phyloP scores from a whole-genome alignment of 306 rosid species.

The Trichosanthes cucumerina region DNA sequence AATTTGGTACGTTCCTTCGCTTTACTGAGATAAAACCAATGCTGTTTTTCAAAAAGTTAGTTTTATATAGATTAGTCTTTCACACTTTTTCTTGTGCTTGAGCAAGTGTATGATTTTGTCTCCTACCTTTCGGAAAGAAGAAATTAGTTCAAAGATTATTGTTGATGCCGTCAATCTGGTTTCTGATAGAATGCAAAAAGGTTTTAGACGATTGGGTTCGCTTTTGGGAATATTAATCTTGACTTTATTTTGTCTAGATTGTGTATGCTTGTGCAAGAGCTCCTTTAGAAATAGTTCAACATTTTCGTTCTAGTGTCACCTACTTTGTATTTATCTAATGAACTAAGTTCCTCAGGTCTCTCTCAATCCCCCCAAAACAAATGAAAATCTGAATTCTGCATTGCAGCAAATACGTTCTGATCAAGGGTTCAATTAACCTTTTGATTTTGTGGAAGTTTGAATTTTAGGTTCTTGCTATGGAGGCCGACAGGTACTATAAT shows the following conservation, averaged over 20 bases:
- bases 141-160: neutral
- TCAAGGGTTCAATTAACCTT: neutral
- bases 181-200: neutral
- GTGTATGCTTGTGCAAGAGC: neutral
- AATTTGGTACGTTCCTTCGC: constrained; percentile 2
- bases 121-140: neutral
- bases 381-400: neutral
- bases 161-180: neutral
- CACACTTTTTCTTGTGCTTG: neutral
- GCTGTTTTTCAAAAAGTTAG: neutral
- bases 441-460: neutral
- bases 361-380: neutral
- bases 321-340: neutral
- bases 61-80: neutral
- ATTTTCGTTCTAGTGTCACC: neutral
- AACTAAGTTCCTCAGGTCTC: neutral
- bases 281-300: neutral
- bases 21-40: neutral
- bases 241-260: neutral
- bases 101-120: neutral
- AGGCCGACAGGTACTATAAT: constrained; percentile 25
- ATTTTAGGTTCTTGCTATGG: constrained; percentile 15
- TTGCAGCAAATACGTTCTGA: neutral
- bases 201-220: neutral
- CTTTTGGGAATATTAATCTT: neutral